Evolutionary conservation across 306 rosid genomes (phyloP).

Genomic region (Corylus americana): DNA sequence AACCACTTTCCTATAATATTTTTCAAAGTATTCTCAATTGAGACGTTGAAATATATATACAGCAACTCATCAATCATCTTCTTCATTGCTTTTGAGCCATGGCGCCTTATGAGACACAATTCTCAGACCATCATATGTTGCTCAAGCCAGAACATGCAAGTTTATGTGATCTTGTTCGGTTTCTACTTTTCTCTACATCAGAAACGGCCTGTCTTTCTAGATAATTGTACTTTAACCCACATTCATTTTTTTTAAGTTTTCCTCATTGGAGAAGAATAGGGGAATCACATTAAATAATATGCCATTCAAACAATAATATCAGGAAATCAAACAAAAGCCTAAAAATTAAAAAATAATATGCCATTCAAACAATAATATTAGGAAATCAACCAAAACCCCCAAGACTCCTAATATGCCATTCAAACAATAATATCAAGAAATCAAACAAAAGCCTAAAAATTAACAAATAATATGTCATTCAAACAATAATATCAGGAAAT

Average conservation of each 20-base stretch:
- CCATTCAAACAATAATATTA: no score
- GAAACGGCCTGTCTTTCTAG: constrained; percentile 46
- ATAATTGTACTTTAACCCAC: constrained; percentile 31
- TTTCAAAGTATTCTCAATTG: not conserved
- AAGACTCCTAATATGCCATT: no score
- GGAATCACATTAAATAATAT: constrained; percentile 18
- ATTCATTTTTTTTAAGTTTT: constrained; percentile 22
- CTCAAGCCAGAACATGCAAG: constrained; percentile 54
- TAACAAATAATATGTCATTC: no score
- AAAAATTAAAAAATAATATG: no score
- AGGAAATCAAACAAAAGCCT: no score
- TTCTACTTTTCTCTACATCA: constrained; percentile 43
- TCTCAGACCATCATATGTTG: constrained; percentile 31
- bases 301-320: no score
- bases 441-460: no score
- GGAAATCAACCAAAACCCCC: no score
- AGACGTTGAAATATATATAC: not conserved
- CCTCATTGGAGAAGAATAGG: constrained; percentile 42
- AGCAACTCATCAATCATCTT: not conserved
- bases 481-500: no score
- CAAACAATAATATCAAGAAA: no score
- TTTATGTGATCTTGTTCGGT: constrained; percentile 34
- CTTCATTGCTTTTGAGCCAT: constrained; percentile 32
- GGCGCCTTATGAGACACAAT: constrained; percentile 26
- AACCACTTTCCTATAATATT: no score